Evolutionary conservation across 805 yeast species (phyloP), one percentile per base, ranked within the genome.

Genomic region (Candida nitratophila): DNA sequence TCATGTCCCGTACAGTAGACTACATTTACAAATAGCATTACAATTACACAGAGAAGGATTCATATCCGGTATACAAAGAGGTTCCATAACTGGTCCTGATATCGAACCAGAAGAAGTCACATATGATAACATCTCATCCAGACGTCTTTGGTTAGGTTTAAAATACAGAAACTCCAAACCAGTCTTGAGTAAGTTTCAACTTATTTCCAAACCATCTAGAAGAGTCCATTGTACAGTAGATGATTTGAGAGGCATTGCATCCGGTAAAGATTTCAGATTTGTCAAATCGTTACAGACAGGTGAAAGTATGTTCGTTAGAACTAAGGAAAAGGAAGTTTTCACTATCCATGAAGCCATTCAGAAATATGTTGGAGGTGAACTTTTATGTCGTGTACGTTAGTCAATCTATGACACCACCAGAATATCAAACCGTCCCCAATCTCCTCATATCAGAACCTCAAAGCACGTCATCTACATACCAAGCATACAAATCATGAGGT

Each of bases 1-100:
- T 0, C 76, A 88, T 17, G 75, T 93, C 17, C 96, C 96, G 22
- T 85, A 82, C 69, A 77, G 90, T 14, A 81, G 83, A 54, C 69
- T 88, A 53, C 95, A 91, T 62, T 71, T 93, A 44, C 88, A 85
- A 56, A 75, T 93, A 40, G 87, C 95, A 14, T 69, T 86, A 43
- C 91, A 89, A 31, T 75, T 93, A 33, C 87, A 91, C 68, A 85
- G 83, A 50, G 95, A 90, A 65, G 99, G 99, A 0, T 88, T 91
- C 60, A 69, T 93, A 37, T 76, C 89, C 1, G 77, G 89, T 2
- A 74, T 93, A 42, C 95, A 86, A 57, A 77, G 86, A 56, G 99
- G 99, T 3, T 84, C 91, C 9, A 69, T 77, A 2, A 60, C 74
- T 10, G 96, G 96, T 1, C 98, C 99, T 14, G 98, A 93, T 61